phyloP scores from a whole-genome alignment of 73 alveolate species.

The Paramecium octaurelia region DNA sequence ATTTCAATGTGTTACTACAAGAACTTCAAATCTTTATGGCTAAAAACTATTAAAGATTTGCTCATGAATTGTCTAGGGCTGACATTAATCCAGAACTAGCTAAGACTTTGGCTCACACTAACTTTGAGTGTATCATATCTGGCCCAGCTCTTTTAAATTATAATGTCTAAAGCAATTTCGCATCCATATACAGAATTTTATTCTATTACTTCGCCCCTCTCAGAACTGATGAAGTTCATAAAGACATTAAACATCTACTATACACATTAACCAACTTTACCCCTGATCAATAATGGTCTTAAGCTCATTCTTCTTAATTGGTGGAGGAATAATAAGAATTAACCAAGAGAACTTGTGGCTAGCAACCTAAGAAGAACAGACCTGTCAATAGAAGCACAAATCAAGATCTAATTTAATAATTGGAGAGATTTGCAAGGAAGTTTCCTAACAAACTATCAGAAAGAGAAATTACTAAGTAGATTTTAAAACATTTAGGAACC shows the following conservation, averaged over 20 bases:
- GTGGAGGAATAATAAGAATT: neutral
- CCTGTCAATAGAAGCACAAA: neutral
- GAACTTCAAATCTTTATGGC: neutral
- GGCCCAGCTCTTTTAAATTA: constrained; percentile 23
- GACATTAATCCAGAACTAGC: constrained; percentile 2
- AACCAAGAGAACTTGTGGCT: neutral
- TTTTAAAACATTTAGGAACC: neutral
- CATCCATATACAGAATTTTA: neutral
- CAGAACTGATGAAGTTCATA: neutral
- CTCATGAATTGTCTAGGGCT: constrained; percentile 12
- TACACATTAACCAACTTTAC: neutral
- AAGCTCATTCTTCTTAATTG: neutral
- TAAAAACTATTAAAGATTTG: neutral
- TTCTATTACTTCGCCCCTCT: constrained; percentile 17
- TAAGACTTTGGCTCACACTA: neutral
- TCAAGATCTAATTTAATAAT: neutral
- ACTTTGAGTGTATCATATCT: neutral
- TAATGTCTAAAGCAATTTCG: neutral
- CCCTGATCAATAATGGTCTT: constrained; percentile 14
- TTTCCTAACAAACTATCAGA: neutral
- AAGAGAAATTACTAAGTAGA: neutral
- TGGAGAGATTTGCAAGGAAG: neutral
- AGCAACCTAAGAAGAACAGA: neutral
- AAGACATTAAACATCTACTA: neutral
- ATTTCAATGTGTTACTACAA: neutral